Evolutionary conservation across 108 stramenopile genomes (phyloP), one percentile per base, ranked within the genome.

Genomic region (Parietichytrium sp.): DNA sequence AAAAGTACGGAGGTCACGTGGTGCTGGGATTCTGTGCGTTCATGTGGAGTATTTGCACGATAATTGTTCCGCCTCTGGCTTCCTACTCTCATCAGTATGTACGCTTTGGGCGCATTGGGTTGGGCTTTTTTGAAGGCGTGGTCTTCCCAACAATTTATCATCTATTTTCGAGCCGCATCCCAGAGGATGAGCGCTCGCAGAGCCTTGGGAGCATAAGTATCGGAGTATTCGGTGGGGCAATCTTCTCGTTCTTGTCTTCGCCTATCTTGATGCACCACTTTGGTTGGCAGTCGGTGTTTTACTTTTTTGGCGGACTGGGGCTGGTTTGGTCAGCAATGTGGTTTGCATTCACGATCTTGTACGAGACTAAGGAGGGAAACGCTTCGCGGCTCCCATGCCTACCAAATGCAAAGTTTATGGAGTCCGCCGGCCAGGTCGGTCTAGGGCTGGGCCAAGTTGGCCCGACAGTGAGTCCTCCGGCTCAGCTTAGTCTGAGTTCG

Each of bases 191-290:
- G 61, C 61, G 61, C 38, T 72, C 61, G 10, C 6, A 42, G 42
- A 42, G 38, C 8, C 61, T 72, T 15, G 61, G 61, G 6, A 45
- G 38, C 15, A 72, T 72, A 33, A 72, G 45, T 42, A 45, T 72
- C 45, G 61, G 61, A 1, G 61, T 72, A 10, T 72, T 72, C 45
- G 61, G 61, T 10, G 61, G 61, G n/a, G 61, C 61, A n/a, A 42
- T 72, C 42, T 72, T 72, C 33, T 72, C 61, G 8, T 72, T 72
- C 20, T 33, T 42, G 10, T 33, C 61, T n/a, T 72, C 61, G 38
- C 61, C 61, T n/a, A 42, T 72, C 38, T 45, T 72, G 61, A 72
- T 72, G 61, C 61, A 72, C 20, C 61, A 45, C 38, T 72, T 72
- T 27, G 38, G 45, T 42, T 72, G 61, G 61, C 45, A 33, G 29